Conservation (phyloP, 1,139 yeast genomes). For the Debaryomycetaceae sp. region DNA sequence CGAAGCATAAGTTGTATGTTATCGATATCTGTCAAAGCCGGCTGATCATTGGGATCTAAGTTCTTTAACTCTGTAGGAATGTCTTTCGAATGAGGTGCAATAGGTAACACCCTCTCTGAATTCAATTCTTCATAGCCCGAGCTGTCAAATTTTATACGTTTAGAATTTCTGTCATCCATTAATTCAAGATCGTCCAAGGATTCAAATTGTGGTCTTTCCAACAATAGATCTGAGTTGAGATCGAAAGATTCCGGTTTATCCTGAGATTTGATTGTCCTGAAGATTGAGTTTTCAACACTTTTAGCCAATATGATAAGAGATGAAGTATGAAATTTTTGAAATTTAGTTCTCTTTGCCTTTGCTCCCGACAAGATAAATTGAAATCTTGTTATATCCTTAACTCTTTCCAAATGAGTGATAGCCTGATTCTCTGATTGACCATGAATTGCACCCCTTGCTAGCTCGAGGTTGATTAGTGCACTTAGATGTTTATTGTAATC, state of each 20-base stretch:
- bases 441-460: conserved; percentile 58
- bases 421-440: conserved; percentile 59
- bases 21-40: conserved; percentile 68
- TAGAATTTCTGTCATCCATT: conserved; percentile 24
- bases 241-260: conserved; percentile 52
- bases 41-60: conserved; percentile 82
- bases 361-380: conserved; percentile 78
- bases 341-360: conserved; percentile 83
- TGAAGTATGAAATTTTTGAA: conserved; percentile 67
- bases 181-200: conserved; percentile 50
- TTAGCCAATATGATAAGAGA: conserved; percentile 79
- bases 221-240: conserved; percentile 72
- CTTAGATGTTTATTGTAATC: conserved; percentile 16
- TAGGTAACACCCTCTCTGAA: conserved; percentile 49
- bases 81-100: conserved; percentile 56
- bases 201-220: conserved; percentile 72
- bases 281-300: conserved; percentile 34
- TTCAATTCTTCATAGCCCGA: conserved; percentile 18
- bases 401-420: conserved; percentile 50
- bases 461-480: conserved; percentile 55
- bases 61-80: conserved; percentile 55
- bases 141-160: conserved; percentile 42
- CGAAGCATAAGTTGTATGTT: conserved; percentile 68
- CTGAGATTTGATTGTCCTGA: conserved; percentile 12
- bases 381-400: conserved; percentile 56